These are phyloP conservation scores for Tricharina praecox DNA, from an alignment of 495 filamentous ascomycete species.

Conservation along the genomic window DNA sequence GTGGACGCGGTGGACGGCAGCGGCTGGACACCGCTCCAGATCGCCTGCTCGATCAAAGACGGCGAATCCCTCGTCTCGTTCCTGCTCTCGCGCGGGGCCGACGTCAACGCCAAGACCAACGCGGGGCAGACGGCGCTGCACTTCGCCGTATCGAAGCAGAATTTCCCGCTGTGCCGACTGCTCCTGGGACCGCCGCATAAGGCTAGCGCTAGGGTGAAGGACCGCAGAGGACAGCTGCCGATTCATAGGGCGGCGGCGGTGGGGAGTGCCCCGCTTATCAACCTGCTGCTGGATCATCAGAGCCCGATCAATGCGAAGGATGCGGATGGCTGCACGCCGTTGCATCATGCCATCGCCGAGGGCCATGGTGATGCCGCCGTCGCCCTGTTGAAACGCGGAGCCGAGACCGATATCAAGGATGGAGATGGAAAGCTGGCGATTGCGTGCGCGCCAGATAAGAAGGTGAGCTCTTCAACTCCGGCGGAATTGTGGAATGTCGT, in stretches of 20 bases:
- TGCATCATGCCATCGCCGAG: constrained; percentile 89
- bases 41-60: constrained; percentile 61
- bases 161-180: constrained; percentile 61
- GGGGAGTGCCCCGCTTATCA: constrained; percentile 71
- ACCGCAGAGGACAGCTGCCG: constrained; percentile 69
- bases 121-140: constrained; percentile 60
- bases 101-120: constrained; percentile 54
- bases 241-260: constrained; percentile 84
- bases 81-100: constrained; percentile 62
- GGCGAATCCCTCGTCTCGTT: constrained; percentile 52
- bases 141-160: constrained; percentile 77
- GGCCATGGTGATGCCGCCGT: constrained; percentile 84
- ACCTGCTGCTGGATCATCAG: constrained; percentile 56
- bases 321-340: constrained; percentile 59
- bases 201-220: constrained; percentile 67
- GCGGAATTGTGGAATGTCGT: too few relatives aligned
- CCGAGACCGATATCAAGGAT: constrained; percentile 66
- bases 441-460: constrained; percentile 67
- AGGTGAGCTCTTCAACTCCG: too few relatives aligned
- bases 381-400: constrained; percentile 63
- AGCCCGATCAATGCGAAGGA: constrained; percentile 84
- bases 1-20: constrained; percentile 70
- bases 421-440: constrained; percentile 54
- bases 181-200: constrained; percentile 58
- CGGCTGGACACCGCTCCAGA: constrained; percentile 93